Evolutionary conservation across 192 early-diverging fungal genomes (phyloP), one percentile per base, ranked within the genome.

Genomic region (Backusella liffmaniae): DNA sequence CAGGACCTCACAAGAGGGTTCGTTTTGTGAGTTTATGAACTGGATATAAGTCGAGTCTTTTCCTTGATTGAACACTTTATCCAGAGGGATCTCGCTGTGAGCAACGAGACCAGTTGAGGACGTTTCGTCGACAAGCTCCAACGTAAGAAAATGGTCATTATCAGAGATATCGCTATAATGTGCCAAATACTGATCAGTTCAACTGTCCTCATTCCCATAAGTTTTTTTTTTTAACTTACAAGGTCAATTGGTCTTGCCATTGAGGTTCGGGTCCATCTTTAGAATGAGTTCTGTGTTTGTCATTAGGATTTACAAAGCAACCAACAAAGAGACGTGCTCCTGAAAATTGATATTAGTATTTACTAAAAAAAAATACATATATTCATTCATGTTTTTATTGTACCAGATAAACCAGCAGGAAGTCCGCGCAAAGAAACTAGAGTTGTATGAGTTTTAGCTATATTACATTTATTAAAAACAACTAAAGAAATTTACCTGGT

Each of bases 221-320:
- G 2, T 73, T 8, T 30, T 29, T 29, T 23, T 65, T 15, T 5
- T 32, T 72, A 62, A 66, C 56, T 53, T 77, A 78, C 82, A 59
- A 70, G 13, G 26, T 73, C 23, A 82, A 66, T 15, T 65, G 73
- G 15, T 83, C 56, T 30, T 83, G 70, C 77, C 77, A 83, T 16
- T 67, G 51, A 13, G 77, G 77, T 21, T 76, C 71, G 18, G 75
- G 39, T 2, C 82, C 82, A 29, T 65, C 46, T 21, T 77, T 59
- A 39, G 65, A 51, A 29, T 79, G 74, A 13, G 82, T 83, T 41
- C 82, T 72, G 12, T 83, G 82, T 53, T 83, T 83, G 15, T 83
- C 67, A 49, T 66, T 49, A 9, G 75, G 41, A n/a, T 73, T 65
- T 30, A 83, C 59, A 72, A 74, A 83, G 39, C 72, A 79, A 6